Conservation (phyloP, 345 rosid species). For the Combretum micranthum region DNA sequence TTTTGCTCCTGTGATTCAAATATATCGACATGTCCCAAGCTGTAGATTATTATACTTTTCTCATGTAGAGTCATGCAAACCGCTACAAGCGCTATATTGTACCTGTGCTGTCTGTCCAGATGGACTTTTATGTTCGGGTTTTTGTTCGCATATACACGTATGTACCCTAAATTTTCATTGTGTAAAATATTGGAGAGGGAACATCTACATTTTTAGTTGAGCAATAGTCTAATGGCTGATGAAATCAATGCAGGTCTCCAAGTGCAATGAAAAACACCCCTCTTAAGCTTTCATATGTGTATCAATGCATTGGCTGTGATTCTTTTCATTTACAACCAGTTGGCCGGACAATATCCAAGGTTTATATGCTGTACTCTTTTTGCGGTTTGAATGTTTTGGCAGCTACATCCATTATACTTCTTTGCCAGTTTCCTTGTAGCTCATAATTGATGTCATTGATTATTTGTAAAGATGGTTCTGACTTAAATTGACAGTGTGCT, state of each 20-base stretch:
- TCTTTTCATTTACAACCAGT: constrained; percentile 93
- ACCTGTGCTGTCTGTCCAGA: constrained; percentile 89
- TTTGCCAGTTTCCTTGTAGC: too few relatives aligned
- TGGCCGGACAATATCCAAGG: constrained; percentile 90
- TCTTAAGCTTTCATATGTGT: constrained; percentile 94
- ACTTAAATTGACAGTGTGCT: too few relatives aligned
- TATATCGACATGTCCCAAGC: too few relatives aligned
- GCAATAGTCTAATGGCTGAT: constrained; percentile 8
- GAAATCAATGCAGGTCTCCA: constrained; percentile 68
- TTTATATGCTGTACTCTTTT: constrained; percentile 15
- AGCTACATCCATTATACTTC: too few relatives aligned
- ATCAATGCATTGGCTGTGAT: constrained; percentile 96
- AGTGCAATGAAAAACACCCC: constrained; percentile 98
- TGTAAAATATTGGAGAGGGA: background rate
- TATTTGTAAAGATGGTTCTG: too few relatives aligned
- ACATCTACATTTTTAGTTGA: background rate
- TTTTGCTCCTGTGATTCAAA: background rate
- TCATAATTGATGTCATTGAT: too few relatives aligned
- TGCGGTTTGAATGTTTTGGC: background rate
- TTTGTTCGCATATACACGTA: constrained; percentile 94
- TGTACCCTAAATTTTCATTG: constrained; percentile 21
- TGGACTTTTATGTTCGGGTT: constrained; percentile 94
- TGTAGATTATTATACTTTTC: background rate
- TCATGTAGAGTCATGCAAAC: constrained; percentile 92
- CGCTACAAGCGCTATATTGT: constrained; percentile 96